Evolutionary conservation across 1,139 yeast genomes (phyloP), one percentile per base, ranked within the genome.

Genomic region (Hanseniaspora gamundiae): DNA sequence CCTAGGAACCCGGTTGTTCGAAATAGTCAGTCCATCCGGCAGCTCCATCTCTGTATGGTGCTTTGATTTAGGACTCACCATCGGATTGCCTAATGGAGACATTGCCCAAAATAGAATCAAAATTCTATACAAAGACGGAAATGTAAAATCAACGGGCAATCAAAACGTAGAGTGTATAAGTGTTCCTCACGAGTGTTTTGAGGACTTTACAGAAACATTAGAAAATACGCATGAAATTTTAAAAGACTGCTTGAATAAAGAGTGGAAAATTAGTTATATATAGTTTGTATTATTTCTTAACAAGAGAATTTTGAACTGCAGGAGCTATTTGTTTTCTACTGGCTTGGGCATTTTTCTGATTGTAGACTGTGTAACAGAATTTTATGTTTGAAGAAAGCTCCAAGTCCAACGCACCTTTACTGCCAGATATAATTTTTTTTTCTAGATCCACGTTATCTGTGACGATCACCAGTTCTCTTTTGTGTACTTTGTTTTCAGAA

Each of bases 251-350:
- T 35, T 42, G 5, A 24, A 38, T 13, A 35, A 20, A 10, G 40
- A 41, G 1, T 58, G 61, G 62, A 44, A 49, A 5, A 50, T 58
- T 4, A 46, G 58, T 35, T 58, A 53, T 44, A 26, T 33, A 10
- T 33, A 33, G 16, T 21, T 19, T 17, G 10, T 7, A 17, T 29
- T 17, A 3, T 31, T n/a, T 20, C 17, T 13, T n/a, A n/a, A 7
- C 9, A 10, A 53, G 44, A 2, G 60, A 61, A 8, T 50, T 49
- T 21, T 50, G 49, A 3, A 59, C 40, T 16, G 41, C 47, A 1
- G 95, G 94, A 8, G 84, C 94, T n/a, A 87, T 85, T 58, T 83
- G 93, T 57, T 87, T 87, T 52, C 96, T 71, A 28, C 91, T 81
- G 1, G 88, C 87, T 3, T 63, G 61, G 11, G 71, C 58, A 48